These are phyloP conservation scores for Choiromyces venosus DNA, from an alignment of 495 filamentous ascomycete genomes.

Conservation along the genomic window DNA sequence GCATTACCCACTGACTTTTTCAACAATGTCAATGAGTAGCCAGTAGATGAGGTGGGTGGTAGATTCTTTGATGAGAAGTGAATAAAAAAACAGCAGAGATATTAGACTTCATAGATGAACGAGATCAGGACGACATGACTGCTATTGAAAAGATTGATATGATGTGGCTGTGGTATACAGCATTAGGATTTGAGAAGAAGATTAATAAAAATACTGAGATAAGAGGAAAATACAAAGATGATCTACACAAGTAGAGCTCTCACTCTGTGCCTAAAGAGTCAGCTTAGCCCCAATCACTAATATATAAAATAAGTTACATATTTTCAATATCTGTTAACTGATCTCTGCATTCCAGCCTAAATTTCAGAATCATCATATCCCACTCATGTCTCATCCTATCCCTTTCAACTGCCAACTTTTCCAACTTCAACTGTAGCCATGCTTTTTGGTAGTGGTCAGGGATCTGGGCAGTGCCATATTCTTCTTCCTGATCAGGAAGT, in stretches of 20 bases:
- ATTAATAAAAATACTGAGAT: conserved; percentile 87
- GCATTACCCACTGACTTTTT: conserved; percentile 61
- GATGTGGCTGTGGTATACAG: conserved; percentile 75
- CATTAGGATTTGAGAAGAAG: conserved; percentile 80
- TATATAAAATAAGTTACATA: too few relatives aligned
- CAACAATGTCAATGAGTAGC: conserved; percentile 55
- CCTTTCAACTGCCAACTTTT: too few relatives aligned
- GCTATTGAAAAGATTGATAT: conserved; percentile 70
- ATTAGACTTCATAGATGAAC: conserved; percentile 76
- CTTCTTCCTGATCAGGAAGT: too few relatives aligned
- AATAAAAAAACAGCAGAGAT: conserved; percentile 72
- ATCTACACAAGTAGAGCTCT: conserved; percentile 75
- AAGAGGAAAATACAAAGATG: conserved; percentile 75
- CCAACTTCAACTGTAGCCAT: too few relatives aligned
- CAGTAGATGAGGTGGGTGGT: conserved; percentile 78
- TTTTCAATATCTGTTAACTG: too few relatives aligned
- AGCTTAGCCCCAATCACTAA: conserved; percentile 53
- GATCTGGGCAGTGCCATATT: too few relatives aligned
- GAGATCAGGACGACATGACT: conserved; percentile 54
- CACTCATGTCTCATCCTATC: too few relatives aligned
- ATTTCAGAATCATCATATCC: too few relatives aligned
- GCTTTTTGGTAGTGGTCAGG: too few relatives aligned
- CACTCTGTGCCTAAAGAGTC: background rate
- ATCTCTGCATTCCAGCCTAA: too few relatives aligned
- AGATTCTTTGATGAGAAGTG: conserved; percentile 91